Conservation (phyloP, 2,329 filamentous ascomycete genomes). For the Neopestalotiopsis rosae region DNA sequence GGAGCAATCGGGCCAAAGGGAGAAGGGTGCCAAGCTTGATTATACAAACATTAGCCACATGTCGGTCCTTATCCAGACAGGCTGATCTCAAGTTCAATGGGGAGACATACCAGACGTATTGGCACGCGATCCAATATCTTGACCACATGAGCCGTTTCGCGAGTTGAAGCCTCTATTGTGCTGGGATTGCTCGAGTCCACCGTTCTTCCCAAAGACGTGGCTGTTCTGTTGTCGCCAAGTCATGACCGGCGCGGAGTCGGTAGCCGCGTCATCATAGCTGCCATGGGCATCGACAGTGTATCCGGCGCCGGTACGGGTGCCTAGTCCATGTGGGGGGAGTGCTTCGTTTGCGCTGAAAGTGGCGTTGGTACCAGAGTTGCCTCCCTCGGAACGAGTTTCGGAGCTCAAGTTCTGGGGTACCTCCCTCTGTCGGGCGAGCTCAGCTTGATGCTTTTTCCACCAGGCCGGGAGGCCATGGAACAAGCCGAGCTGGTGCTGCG, state of each 20-base stretch:
- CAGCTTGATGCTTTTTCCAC: conserved; percentile 62
- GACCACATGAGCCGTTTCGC: not conserved
- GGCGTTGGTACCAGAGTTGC: not conserved
- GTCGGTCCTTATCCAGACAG: not conserved
- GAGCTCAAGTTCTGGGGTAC: conserved; percentile 7
- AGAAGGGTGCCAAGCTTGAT: conserved; percentile 29
- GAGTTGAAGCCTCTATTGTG: not conserved
- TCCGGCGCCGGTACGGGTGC: not conserved
- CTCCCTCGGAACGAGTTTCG: not conserved
- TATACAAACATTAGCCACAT: not conserved
- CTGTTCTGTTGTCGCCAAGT: conserved; percentile 5
- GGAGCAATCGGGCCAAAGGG: conserved; percentile 39
- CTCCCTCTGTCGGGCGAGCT: conserved; percentile 42
- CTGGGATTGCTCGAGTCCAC: not conserved
- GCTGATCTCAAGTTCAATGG: conserved; percentile 9
- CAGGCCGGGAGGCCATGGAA: conserved; percentile 66
- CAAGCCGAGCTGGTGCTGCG: conserved; percentile 73
- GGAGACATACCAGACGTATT: not conserved
- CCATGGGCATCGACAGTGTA: conserved; percentile 3
- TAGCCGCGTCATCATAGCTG: not conserved
- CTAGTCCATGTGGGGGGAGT: not conserved
- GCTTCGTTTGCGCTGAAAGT: not conserved
- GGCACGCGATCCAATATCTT: not conserved
- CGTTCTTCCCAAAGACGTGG: conserved; percentile 4
- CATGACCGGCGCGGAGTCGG: not conserved